Evolutionary conservation across 176 grass and related monocot genomes (phyloP).

Genomic region (Elaeis guineensis): DNA sequence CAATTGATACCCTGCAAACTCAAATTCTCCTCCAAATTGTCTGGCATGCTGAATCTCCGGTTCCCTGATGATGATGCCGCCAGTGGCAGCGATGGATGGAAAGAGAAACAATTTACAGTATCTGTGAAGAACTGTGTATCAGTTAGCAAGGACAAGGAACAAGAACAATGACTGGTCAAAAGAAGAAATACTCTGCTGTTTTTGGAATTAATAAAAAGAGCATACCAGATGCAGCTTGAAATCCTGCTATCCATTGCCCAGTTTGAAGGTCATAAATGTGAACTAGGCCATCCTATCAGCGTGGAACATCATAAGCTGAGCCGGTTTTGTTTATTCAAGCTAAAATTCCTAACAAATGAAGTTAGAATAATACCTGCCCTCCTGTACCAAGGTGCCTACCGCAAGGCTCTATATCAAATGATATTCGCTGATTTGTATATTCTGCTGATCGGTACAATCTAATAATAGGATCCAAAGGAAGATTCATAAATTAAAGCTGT

Average conservation of each 20-base stretch:
- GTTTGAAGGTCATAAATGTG: conserved; percentile 89
- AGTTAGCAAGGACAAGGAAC: not conserved
- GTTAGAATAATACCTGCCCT: conserved; percentile 49
- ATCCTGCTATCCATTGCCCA: conserved; percentile 61
- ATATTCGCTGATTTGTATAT: conserved; percentile 85
- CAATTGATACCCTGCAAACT: conserved; percentile 37
- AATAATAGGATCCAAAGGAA: conserved; percentile 10
- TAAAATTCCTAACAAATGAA: not conserved
- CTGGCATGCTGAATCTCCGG: conserved; percentile 53
- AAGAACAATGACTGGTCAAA: conserved; percentile 11
- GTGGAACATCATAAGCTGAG: not conserved
- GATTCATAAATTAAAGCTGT: no score
- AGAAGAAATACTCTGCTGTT: conserved; percentile 1
- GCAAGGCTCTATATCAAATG: conserved; percentile 94
- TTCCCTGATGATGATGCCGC: conserved; percentile 79
- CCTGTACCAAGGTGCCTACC: conserved; percentile 82
- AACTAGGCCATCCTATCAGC: conserved; percentile 70
- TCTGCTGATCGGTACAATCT: conserved; percentile 87
- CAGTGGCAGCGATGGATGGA: conserved; percentile 79
- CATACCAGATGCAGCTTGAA: conserved; percentile 89
- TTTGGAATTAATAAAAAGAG: conserved; percentile 10
- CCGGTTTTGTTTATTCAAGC: not conserved
- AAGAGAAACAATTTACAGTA: conserved; percentile 68
- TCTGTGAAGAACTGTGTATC: conserved; percentile 39
- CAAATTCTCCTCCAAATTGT: conserved; percentile 47